Evolutionary conservation across 2,329 filamentous ascomycete species (phyloP).

Genomic region (Fusarium solani-melongenae): DNA sequence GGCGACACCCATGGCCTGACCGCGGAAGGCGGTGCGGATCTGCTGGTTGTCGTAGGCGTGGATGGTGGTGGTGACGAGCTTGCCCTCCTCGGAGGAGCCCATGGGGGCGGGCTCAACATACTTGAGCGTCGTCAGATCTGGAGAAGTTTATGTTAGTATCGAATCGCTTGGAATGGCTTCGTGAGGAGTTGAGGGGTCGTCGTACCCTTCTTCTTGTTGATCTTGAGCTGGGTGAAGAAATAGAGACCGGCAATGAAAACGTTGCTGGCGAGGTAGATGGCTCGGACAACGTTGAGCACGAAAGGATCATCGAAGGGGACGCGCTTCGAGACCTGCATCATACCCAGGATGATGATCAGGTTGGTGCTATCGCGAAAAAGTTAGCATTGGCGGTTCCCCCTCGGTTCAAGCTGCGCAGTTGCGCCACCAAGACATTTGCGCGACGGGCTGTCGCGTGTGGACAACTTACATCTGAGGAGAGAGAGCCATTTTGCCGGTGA

Average conservation of each 20-base stretch:
- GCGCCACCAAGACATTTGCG: constrained; percentile 29
- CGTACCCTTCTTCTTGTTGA: constrained; percentile 98
- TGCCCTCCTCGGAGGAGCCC: constrained; percentile 93
- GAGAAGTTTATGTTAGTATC: constrained; percentile 16
- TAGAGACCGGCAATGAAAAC: constrained; percentile 87
- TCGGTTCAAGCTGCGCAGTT: constrained; percentile 25
- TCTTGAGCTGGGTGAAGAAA: constrained; percentile 83
- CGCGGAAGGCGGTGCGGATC: constrained; percentile 85
- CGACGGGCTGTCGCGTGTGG: constrained; percentile 6
- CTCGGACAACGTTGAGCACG: constrained; percentile 67
- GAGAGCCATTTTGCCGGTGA: constrained; percentile 66
- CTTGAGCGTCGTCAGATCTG: constrained; percentile 97
- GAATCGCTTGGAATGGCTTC: not conserved
- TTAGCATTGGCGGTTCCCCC: constrained; percentile 44
- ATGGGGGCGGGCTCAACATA: constrained; percentile 96
- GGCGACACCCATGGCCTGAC: constrained; percentile 92
- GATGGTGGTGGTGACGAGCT: constrained; percentile 95
- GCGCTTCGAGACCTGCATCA: constrained; percentile 98
- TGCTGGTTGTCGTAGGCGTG: constrained; percentile 93
- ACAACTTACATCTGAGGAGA: constrained; percentile 71
- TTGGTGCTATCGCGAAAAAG: constrained; percentile 73
- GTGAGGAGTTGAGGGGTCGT: not conserved
- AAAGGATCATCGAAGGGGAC: constrained; percentile 89
- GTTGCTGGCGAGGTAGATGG: constrained; percentile 70
- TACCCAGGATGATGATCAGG: constrained; percentile 92